A percentile compares a stretch with the other conserved stretches of the same genome.
Conservation (phyloP, 352 stramenopile species). For the Elongisporangium prolatum region DNA sequence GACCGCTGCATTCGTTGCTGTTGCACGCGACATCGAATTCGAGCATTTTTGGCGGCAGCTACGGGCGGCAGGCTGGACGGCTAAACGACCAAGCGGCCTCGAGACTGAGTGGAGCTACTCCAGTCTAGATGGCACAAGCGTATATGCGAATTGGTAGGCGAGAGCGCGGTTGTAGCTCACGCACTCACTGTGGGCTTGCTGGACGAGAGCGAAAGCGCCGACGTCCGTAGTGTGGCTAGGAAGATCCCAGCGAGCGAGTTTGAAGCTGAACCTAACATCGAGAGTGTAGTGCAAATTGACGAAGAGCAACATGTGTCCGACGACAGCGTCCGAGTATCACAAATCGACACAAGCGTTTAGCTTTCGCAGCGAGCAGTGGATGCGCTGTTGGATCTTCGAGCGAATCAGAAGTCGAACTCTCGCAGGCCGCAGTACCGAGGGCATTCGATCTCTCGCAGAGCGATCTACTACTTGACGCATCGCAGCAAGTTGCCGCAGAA, state of each 20-base stretch:
- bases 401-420: constrained; percentile 12
- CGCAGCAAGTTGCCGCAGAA: constrained; percentile 6
- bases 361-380: not conserved
- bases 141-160: constrained; percentile 7
- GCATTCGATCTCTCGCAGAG: constrained; percentile 7
- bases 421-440: constrained; percentile 6
- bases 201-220: not conserved
- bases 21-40: constrained; percentile 4
- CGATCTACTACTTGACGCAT: constrained; percentile 5
- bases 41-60: constrained; percentile 9
- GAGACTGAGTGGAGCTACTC: constrained; percentile 6
- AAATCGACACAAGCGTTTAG: constrained; percentile 12
- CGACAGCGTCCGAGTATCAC: not conserved
- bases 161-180: constrained; percentile 6
- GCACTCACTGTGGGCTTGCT: constrained; percentile 2
- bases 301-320: not conserved
- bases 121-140: not conserved
- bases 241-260: not conserved
- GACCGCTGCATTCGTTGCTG: constrained; percentile 2
- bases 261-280: not conserved
- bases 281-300: not conserved
- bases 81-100: constrained; percentile 4
- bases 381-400: not conserved
- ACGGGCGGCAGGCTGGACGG: constrained; percentile 5
- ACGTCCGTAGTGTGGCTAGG: not conserved